Conservation (phyloP, 1,284 basidiomycete genomes). For the Heterobasidion occidentale region DNA sequence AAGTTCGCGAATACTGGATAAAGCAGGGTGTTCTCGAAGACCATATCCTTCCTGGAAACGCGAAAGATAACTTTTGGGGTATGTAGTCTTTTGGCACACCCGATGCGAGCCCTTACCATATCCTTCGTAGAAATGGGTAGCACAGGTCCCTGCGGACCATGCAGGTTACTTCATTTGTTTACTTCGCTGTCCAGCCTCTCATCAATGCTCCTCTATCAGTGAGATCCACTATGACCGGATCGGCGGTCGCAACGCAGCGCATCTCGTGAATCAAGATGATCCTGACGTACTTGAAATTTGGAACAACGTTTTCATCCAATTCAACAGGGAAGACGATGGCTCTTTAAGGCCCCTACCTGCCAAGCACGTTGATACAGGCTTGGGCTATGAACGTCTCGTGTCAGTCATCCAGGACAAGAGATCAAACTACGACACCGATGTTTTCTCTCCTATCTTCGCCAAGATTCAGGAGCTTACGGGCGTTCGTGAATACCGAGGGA, state of each 20-base stretch:
- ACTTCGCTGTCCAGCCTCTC: background rate
- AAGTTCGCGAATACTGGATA: slow-evolving; percentile 84
- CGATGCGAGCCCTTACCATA: slow-evolving; percentile 2
- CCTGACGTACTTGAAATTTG: slow-evolving; percentile 97
- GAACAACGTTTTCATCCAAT: slow-evolving; percentile 99
- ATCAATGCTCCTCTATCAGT: slow-evolving; percentile 29
- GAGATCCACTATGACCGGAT: slow-evolving; percentile 98
- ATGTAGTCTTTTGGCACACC: slow-evolving; percentile 19
- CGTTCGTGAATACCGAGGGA: slow-evolving; percentile 82
- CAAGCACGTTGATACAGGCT: slow-evolving; percentile 96
- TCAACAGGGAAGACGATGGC: slow-evolving; percentile 90
- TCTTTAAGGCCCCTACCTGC: slow-evolving; percentile 78
- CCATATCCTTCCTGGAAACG: slow-evolving; percentile 90
- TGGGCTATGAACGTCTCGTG: slow-evolving; percentile 98
- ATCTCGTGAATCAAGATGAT: slow-evolving; percentile 92
- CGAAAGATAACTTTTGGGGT: slow-evolving; percentile 99
- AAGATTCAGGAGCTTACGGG: slow-evolving; percentile 88
- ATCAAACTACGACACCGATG: slow-evolving; percentile 98
- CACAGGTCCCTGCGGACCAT: slow-evolving; percentile 96
- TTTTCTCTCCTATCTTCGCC: slow-evolving; percentile 86
- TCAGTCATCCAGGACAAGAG: slow-evolving; percentile 87
- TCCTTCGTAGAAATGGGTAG: slow-evolving; percentile 84
- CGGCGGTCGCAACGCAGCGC: slow-evolving; percentile 86
- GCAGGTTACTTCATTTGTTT: slow-evolving; percentile 49
- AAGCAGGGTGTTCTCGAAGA: slow-evolving; percentile 82